Percentiles rank a stretch among this genome's conserved stretches.
Conservation (phyloP, 2,329 filamentous ascomycete genomes). For the Sporothrix dimorphospora region DNA sequence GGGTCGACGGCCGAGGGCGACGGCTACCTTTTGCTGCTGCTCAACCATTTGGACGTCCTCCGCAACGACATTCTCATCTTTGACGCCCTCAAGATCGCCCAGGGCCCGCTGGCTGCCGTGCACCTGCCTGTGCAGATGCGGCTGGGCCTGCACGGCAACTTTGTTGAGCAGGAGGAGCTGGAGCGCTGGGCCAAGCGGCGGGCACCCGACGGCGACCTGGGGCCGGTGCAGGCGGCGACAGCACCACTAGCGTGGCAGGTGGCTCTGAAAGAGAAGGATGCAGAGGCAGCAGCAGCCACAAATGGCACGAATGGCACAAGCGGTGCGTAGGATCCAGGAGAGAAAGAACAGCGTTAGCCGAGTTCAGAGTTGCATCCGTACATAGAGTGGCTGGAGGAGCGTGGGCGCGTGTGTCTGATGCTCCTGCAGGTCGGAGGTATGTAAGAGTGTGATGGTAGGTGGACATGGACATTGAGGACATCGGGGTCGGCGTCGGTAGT, state of each 20-base stretch:
- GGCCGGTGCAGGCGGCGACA: conserved; percentile 43
- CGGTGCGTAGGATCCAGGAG: background rate
- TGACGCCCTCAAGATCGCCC: conserved; percentile 45
- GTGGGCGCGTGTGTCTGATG: background rate
- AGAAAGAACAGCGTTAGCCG: background rate
- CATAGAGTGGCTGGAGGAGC: background rate
- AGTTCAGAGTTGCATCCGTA: background rate
- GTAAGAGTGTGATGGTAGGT: too few relatives aligned
- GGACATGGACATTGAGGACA: background rate
- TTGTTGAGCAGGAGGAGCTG: conserved; percentile 48
- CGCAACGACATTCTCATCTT: conserved; percentile 51
- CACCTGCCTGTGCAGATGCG: conserved; percentile 48
- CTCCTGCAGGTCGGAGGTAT: background rate
- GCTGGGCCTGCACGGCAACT: conserved; percentile 49
- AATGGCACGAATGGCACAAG: background rate
- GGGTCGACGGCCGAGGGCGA: conserved; percentile 51
- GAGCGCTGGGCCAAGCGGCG: conserved; percentile 47
- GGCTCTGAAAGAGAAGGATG: background rate
- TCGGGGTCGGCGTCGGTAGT: background rate
- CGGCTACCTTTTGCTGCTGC: conserved; percentile 53
- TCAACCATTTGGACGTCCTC: conserved; percentile 51
- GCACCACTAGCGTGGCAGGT: conserved; percentile 47
- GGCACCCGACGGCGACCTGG: conserved; percentile 43
- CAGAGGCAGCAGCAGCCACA: background rate
- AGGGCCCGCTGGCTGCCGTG: conserved; percentile 46